A percentile compares a stretch with the other conserved stretches of the same genome.
phyloP scores from a whole-genome alignment of 768 basidiomycete genomes.

The Tulasnella sp. region DNA sequence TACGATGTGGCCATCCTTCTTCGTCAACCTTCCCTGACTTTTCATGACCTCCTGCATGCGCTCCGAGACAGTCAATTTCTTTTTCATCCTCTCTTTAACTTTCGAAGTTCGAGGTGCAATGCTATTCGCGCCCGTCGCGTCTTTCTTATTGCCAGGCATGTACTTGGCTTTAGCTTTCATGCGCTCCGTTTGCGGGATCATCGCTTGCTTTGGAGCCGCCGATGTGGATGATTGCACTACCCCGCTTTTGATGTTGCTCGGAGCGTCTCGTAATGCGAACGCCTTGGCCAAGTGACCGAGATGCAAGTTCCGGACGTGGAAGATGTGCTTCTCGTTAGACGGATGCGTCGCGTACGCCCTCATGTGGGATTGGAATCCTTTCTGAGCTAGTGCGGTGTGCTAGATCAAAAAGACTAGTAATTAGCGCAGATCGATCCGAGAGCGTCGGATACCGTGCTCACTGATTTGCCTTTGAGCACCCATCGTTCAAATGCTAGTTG shows the following conservation, averaged over 20 bases:
- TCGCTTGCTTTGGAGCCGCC: background rate
- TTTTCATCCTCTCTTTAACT: constrained; percentile 27
- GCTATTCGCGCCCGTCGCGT: constrained; percentile 20
- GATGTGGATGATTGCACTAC: background rate
- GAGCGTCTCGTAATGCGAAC: constrained; percentile 82
- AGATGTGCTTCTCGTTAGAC: constrained; percentile 87
- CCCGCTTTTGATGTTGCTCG: constrained; percentile 30
- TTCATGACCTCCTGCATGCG: constrained; percentile 83
- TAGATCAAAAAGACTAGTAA: constrained; percentile 24
- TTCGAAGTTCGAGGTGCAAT: constrained; percentile 20
- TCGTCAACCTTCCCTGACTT: constrained; percentile 66
- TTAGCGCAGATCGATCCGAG: background rate
- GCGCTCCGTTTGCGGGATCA: constrained; percentile 10
- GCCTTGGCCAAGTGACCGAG: constrained; percentile 90
- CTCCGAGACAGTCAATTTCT: constrained; percentile 50
- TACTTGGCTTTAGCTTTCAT: constrained; percentile 16
- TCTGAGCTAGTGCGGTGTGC: constrained; percentile 69
- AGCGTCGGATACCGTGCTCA: constrained; percentile 26
- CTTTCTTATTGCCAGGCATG: background rate
- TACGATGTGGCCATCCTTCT: constrained; percentile 65
- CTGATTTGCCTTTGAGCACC: constrained; percentile 65
- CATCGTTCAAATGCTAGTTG: constrained; percentile 92
- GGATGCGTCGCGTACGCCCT: constrained; percentile 97
- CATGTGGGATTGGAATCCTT: constrained; percentile 84
- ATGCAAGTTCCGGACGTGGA: constrained; percentile 90